Percentiles rank a stretch among this genome's conserved stretches.
Conservation (phyloP, 2,329 filamentous ascomycete genomes). For the Sclerotinia trifoliorum region DNA sequence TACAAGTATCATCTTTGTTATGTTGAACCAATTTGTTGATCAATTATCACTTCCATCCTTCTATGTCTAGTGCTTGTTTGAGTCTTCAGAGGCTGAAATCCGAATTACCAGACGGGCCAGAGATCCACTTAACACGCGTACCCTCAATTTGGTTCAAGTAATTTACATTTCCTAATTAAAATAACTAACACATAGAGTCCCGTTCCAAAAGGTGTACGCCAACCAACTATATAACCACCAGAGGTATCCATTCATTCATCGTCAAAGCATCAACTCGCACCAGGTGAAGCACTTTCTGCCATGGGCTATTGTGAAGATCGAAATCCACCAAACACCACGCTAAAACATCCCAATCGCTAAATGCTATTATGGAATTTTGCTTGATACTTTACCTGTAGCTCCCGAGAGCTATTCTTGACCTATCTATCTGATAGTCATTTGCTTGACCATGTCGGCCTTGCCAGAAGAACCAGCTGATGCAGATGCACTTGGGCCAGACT, state of each 20-base stretch:
- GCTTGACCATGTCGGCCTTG: constrained; percentile 86
- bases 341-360: constrained; percentile 47
- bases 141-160: not conserved
- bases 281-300: constrained; percentile 49
- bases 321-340: constrained; percentile 52
- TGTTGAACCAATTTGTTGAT: not conserved
- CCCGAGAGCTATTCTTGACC: constrained; percentile 32
- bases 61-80: not conserved
- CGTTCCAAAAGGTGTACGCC: constrained; percentile 21
- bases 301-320: constrained; percentile 45
- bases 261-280: constrained; percentile 40
- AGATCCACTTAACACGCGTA: not conserved
- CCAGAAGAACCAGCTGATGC: constrained; percentile 65
- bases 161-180: constrained; percentile 12
- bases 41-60: not conserved
- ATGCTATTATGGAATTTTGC: constrained; percentile 42
- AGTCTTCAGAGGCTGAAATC: not conserved
- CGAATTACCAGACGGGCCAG: not conserved
- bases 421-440: constrained; percentile 84
- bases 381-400: constrained; percentile 40
- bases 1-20: too few species aligned
- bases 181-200: constrained; percentile 9
- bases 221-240: not conserved
- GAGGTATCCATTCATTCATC: constrained; percentile 33
- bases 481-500: constrained; percentile 70